Conservation (phyloP, 768 basidiomycete genomes). For the Clathrus columnatus region DNA sequence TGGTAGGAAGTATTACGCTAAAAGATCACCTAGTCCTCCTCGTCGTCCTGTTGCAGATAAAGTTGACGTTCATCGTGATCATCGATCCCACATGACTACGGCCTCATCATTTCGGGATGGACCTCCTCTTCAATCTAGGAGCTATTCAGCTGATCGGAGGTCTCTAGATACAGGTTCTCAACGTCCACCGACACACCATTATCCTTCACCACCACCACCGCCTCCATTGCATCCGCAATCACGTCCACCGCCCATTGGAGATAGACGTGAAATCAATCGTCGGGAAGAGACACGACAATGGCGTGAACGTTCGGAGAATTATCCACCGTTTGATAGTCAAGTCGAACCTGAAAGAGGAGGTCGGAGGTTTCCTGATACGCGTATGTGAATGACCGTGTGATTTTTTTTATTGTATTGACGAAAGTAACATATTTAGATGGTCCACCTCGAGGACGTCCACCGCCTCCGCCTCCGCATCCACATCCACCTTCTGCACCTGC, state of each 20-base stretch:
- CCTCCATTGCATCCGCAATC: neutral
- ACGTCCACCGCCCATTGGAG: neutral
- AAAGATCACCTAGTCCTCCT: neutral
- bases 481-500: neutral
- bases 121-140: neutral
- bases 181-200: neutral
- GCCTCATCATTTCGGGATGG: slow-evolving; percentile 1
- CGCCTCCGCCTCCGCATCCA: neutral
- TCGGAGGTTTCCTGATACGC: slow-evolving; percentile 1
- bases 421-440: neutral
- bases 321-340: neutral
- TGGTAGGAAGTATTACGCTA: neutral
- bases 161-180: neutral
- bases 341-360: slow-evolving; percentile 1
- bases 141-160: slow-evolving; percentile 5
- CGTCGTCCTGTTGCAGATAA: slow-evolving; percentile 1
- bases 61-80: neutral
- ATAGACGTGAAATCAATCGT: neutral
- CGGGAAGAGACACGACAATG: slow-evolving; percentile 8
- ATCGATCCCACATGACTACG: neutral
- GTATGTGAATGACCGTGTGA: neutral
- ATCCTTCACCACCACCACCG: neutral
- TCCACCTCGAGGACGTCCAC: slow-evolving; percentile 1
- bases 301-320: slow-evolving; percentile 7
- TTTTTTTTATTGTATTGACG: neutral